These are phyloP conservation scores for Leptodermis oblonga DNA, from an alignment of 257 asterid genomes.

Conservation along the genomic window DNA sequence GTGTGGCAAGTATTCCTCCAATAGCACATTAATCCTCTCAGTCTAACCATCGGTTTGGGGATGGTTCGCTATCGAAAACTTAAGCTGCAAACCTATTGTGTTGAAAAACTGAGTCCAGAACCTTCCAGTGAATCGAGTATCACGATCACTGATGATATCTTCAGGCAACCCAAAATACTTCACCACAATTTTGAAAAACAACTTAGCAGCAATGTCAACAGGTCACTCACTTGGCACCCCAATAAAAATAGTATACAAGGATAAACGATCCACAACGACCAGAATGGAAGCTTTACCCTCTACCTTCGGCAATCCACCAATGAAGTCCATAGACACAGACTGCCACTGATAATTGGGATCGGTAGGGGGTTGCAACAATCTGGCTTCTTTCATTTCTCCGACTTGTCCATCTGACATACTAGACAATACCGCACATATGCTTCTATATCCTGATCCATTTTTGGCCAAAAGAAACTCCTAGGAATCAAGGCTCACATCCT, in stretches of 20 bases:
- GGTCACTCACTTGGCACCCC: neutral
- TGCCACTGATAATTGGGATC: neutral
- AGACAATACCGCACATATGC: neutral
- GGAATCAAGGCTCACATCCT: no score
- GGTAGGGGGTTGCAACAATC: neutral
- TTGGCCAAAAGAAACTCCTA: neutral
- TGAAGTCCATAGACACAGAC: neutral
- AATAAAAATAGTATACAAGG: neutral
- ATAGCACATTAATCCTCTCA: neutral
- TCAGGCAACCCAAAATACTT: neutral
- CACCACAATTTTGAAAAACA: constrained; percentile 7
- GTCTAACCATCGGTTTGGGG: no score
- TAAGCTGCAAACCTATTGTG: no score
- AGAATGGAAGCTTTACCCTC: no score
- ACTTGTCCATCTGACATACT: constrained; percentile 4
- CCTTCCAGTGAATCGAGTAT: no score
- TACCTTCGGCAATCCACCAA: neutral
- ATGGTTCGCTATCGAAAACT: no score
- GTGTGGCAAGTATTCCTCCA: constrained; percentile 11
- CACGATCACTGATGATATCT: neutral
- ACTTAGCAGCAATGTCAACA: neutral
- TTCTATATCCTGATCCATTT: neutral
- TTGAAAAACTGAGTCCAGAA: no score
- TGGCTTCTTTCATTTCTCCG: neutral
- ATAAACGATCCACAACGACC: neutral